These are phyloP conservation scores for Penicillium crustosum DNA, from an alignment of 2,329 filamentous ascomycete species.

Conservation along the genomic window DNA sequence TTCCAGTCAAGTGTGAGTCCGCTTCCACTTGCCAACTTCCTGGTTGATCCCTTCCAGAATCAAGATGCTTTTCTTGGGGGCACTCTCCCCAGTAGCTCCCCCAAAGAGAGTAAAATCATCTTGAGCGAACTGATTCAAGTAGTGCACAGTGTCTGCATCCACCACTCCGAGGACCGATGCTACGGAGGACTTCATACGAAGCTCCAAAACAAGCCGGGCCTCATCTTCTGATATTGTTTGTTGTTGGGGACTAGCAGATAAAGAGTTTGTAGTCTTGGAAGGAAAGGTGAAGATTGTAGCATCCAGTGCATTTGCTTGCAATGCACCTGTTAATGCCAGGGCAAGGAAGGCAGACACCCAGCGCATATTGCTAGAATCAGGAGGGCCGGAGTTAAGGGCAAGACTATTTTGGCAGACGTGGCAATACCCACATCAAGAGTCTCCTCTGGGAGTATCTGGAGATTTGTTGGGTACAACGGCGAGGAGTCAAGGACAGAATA, in stretches of 20 bases:
- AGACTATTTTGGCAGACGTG: neutral
- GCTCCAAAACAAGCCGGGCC: slow-evolving; percentile 43
- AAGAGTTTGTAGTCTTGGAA: slow-evolving; percentile 4
- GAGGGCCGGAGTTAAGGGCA: neutral
- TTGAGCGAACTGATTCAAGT: slow-evolving; percentile 63
- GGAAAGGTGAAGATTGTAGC: slow-evolving; percentile 38
- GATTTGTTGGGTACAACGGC: neutral
- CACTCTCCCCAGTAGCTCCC: slow-evolving; percentile 21
- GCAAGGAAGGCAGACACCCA: slow-evolving; percentile 29
- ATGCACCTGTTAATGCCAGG: slow-evolving; percentile 26
- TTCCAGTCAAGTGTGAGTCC: neutral
- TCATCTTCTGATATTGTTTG: slow-evolving; percentile 30
- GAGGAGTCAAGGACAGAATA: slow-evolving; percentile 1
- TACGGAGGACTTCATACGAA: slow-evolving; percentile 53
- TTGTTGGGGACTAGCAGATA: neutral
- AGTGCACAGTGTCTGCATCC: slow-evolving; percentile 53
- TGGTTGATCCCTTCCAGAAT: slow-evolving; percentile 59
- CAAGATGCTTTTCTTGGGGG: slow-evolving; percentile 34
- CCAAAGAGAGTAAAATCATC: slow-evolving; percentile 54
- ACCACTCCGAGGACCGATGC: slow-evolving; percentile 41
- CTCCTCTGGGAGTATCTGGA: neutral
- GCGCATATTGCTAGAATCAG: slow-evolving; percentile 26
- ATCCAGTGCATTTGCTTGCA: slow-evolving; percentile 32
- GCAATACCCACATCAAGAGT: neutral
- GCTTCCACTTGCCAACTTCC: slow-evolving; percentile 57